Evolutionary conservation across 306 rosid genomes (phyloP), one percentile per base, ranked within the genome.

Genomic region (Elaeagnus macrophylla): DNA sequence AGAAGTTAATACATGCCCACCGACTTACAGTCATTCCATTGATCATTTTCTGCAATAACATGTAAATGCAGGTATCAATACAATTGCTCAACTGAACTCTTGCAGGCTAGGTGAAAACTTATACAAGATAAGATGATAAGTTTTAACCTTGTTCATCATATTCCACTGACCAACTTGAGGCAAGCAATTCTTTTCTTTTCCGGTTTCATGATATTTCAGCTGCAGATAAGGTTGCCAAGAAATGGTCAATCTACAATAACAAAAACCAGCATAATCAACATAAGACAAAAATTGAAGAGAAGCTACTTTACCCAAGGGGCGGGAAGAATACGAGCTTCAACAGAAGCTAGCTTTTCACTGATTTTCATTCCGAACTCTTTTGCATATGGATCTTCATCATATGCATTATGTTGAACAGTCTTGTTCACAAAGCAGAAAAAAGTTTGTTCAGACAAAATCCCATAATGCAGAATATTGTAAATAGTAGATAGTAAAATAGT

Each of bases 1-100:
- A 90, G 79, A 90, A 90, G 65, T 90, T 90, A 37, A 90, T 83
- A 74, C 97, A 90, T 18, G 95, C 97, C 97, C 97, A 90, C 38
- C 86, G 86, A 72, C 69, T 86, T 35, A 90, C 97, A 2, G 88
- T 79, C 97, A 90, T 90, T 56, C 97, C 97, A 67, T 90, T 83
- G 39, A 90, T 90, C 99, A 91, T 85, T 87, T 87, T 91, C 99
- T 87, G 93, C 44, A 25, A 58, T 58, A 59, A 57, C 68, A 62
- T 51, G 52, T 51, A 52, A 16, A 40, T 25, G 37, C 48, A 54
- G 40, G 57, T 46, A 61, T 49, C 49, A 57, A 53, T 61, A 8
- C n/a, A n/a, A n/a, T n/a, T n/a, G n/a, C 32, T 25, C 32, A 25
- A 25, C 32, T 25, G 32, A 25, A 25, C 32, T 25, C 32, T 25